A percentile compares a stretch with the other conserved stretches of the same genome.
Conservation (phyloP, 2,329 filamentous ascomycete genomes). For the Aspergillus amoenus region DNA sequence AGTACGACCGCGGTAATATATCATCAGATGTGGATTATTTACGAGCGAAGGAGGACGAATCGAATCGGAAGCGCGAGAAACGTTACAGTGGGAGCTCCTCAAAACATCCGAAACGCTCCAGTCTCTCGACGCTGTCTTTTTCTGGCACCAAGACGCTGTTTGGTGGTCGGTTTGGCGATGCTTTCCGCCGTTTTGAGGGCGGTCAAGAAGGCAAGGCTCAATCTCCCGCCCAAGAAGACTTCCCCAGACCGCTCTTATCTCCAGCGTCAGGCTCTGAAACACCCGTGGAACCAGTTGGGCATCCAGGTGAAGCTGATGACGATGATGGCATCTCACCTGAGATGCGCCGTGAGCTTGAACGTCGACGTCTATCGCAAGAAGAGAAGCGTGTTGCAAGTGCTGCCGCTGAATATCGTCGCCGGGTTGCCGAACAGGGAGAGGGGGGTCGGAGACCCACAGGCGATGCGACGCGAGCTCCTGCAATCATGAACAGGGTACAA, state of each 20-base stretch:
- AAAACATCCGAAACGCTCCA: constrained; percentile 70
- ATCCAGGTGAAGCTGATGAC: constrained; percentile 58
- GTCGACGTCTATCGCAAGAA: constrained; percentile 76
- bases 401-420: constrained; percentile 80
- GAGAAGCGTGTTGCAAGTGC: constrained; percentile 86
- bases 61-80: constrained; percentile 56
- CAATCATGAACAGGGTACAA: constrained; percentile 89
- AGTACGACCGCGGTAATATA: constrained; percentile 56
- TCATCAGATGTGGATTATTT: constrained; percentile 81
- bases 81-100: constrained; percentile 56
- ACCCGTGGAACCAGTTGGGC: constrained; percentile 65
- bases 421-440: constrained; percentile 64
- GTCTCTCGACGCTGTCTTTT: constrained; percentile 66
- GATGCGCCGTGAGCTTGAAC: constrained; percentile 85
- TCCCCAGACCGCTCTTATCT: constrained; percentile 55
- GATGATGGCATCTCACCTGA: constrained; percentile 72
- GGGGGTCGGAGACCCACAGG: constrained; percentile 47
- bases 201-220: constrained; percentile 35
- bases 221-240: constrained; percentile 44
- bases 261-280: constrained; percentile 66
- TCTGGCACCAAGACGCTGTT: constrained; percentile 77
- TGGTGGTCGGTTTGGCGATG: constrained; percentile 87
- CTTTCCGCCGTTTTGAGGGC: constrained; percentile 86
- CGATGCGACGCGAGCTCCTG: constrained; percentile 66
- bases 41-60: constrained; percentile 68